Base-by-base conservation (phyloP, 108 stramenopile species). In the Cyclostephanos invisitatus region DNA sequence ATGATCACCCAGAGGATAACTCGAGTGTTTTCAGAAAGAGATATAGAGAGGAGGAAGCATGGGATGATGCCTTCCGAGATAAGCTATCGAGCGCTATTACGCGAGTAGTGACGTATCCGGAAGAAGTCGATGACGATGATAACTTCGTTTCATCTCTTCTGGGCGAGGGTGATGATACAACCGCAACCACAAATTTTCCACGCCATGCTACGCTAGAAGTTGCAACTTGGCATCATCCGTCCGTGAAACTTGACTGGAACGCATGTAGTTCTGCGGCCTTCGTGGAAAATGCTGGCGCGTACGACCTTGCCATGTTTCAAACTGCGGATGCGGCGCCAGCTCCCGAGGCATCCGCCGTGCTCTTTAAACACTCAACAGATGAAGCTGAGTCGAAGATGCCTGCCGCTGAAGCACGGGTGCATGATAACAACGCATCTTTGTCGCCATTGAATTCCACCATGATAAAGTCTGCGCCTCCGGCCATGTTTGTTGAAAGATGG, bases 401-500 rank as follows among this genome's bases (percentile, higher is more conserved):
- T 38, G 12, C 60, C 21, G 60, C 28, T 22, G 21, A 27, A 59
- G 35, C 15, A 36, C 32, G 12, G 29, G 32, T 35, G n/a, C 58
- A 59, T 0, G 12, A 59, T 12, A 7, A 29, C 0, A 0, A 8
- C 7, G 35, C 3, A 2, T 11, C 5, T 7, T 24, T 53, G 5
- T 6, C 12, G 7, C 51, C n/a, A 14, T 18, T 18, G 20, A 7
- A 6, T 53, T 25, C 18, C 36, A 59, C 28, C 18, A 1, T 10
- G 37, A 35, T 17, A 7, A 18, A 37, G 3, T 0, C 32, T 18
- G 28, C 15, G 7, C 58, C 15, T 59, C 58, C 58, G 37, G 2
- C 14, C 14, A 59, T 61, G 28, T 61, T 61, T 21, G 60, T 70
- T 25, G 57, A 80, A n/a, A 37, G 55, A 49, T 68, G 61, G 67